Evolutionary conservation across 2,329 filamentous ascomycete genomes (phyloP).

Genomic region (Exophiala dermatitidis): DNA sequence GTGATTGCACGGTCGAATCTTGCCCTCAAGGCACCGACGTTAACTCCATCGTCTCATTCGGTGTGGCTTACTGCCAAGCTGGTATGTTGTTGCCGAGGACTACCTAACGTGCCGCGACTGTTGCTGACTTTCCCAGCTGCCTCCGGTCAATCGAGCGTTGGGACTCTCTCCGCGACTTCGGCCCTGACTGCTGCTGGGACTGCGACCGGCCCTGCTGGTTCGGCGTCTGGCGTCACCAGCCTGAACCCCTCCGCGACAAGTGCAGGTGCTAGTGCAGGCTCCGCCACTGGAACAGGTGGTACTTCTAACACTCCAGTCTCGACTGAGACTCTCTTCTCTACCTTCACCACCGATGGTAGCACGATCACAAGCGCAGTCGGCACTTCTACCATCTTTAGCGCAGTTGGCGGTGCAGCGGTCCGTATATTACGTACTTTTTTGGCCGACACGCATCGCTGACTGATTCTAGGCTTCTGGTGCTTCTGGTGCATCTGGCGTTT

Average conservation of each 20-base stretch:
- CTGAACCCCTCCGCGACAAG: constrained; percentile 1
- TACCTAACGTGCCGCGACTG: background rate
- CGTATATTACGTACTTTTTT: background rate
- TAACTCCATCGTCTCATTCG: constrained; percentile 30
- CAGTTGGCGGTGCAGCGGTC: constrained; percentile 9
- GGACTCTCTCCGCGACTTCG: constrained; percentile 12
- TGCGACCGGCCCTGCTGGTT: constrained; percentile 11
- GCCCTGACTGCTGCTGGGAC: constrained; percentile 18
- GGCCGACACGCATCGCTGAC: constrained; percentile 1
- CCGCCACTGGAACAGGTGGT: constrained; percentile 6
- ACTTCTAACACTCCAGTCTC: constrained; percentile 19
- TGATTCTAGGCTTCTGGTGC: constrained; percentile 5
- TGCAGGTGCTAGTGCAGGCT: background rate
- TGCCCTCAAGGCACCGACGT: constrained; percentile 36
- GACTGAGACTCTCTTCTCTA: constrained; percentile 23
- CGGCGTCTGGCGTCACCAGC: constrained; percentile 6
- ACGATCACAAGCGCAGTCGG: constrained; percentile 24
- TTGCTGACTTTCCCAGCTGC: constrained; percentile 11
- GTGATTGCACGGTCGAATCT: constrained; percentile 41
- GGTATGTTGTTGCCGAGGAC: constrained; percentile 12
- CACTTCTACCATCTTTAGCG: constrained; percentile 24
- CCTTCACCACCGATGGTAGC: constrained; percentile 24
- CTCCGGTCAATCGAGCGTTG: constrained; percentile 13
- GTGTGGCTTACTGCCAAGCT: constrained; percentile 34
- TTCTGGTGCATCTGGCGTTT: constrained; percentile 6